Base-by-base conservation (phyloP, 805 yeast genomes). In the Danielozyma ontarioensis region DNA sequence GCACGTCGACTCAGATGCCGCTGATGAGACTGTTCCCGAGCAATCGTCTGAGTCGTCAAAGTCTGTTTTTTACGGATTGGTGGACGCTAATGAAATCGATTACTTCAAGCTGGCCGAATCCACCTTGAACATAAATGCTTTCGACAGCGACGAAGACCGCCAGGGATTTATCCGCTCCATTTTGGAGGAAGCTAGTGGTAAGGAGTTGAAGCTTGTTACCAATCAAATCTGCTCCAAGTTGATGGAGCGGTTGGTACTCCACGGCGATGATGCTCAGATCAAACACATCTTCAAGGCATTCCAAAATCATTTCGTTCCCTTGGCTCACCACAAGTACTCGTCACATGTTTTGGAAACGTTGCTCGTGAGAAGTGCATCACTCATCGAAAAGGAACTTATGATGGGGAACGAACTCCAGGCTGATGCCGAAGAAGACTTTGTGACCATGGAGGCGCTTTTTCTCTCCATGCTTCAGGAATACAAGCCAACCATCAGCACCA, bases 181-280 rank as follows among this genome's bases (percentile, higher is more conserved):
- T 2, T 70, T 89, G 44, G 90, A 82, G 43, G 98, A 93, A 62
- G 74, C 88, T 15, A 69, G 72, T 30, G 96, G 96, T 2, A 88
- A 89, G 48, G 97, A 90, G 58, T 65, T 93, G 45, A 90, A 93
- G 57, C 68, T 90, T 26, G 96, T 84, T 3, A 90, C 96, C 2
- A 89, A 90, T 51, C 97, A 89, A 52, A 87, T 90, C 36, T 88
- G 97, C 57, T 90, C 97, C 16, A 90, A 90, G 55, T 68, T 93
- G 37, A 71, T 93, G 68, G 98, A 90, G 59, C 70, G 98, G 51
- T 63, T 90, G 40, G 73, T 90, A n/a, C 59, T 84, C 27, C 62
- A 67, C 13, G 81, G 89, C 12, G 68, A 72, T 17, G 80, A 78
- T 40, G 64, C 59, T 10, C 94, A 87, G 54, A 57, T 87, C 38